These are phyloP conservation scores for Jackrogersella multiformis DNA, from an alignment of 495 filamentous ascomycete species.

Conservation along the genomic window DNA sequence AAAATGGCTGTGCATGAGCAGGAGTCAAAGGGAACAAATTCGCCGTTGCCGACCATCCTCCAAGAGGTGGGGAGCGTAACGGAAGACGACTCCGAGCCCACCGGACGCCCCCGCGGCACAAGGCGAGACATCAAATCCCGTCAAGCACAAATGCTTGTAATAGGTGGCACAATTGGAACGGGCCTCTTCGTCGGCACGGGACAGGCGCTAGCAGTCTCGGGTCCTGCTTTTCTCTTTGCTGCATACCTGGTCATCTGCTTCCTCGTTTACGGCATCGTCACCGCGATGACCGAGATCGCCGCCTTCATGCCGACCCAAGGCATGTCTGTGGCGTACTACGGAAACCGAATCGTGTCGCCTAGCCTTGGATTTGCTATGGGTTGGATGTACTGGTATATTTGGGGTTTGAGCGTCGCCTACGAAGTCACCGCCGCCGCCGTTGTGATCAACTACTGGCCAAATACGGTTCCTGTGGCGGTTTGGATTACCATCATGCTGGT, in stretches of 20 bases:
- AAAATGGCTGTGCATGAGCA: constrained; percentile 10
- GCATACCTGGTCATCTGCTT: constrained; percentile 50
- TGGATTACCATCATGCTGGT: constrained; percentile 60
- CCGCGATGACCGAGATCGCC: constrained; percentile 52
- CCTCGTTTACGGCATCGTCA: constrained; percentile 37
- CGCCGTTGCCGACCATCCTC: background rate
- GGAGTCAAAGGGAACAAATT: constrained; percentile 12
- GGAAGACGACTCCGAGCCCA: constrained; percentile 15
- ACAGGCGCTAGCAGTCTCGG: constrained; percentile 44
- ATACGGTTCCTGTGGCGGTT: constrained; percentile 54
- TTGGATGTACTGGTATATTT: constrained; percentile 64
- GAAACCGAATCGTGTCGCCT: constrained; percentile 32
- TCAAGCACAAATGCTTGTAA: constrained; percentile 69
- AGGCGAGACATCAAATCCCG: constrained; percentile 45
- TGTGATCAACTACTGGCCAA: constrained; percentile 59
- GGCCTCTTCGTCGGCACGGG: constrained; percentile 55
- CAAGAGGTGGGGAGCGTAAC: background rate
- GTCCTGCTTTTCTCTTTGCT: constrained; percentile 49
- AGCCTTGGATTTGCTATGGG: constrained; percentile 78
- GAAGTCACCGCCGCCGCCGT: constrained; percentile 54
- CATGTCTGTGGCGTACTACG: constrained; percentile 38
- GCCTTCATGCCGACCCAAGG: constrained; percentile 63
- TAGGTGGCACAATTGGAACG: constrained; percentile 70
- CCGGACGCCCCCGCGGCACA: constrained; percentile 19
- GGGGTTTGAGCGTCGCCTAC: constrained; percentile 46